phyloP scores from a whole-genome alignment of 768 basidiomycete species.

The Podaxis sp. region DNA sequence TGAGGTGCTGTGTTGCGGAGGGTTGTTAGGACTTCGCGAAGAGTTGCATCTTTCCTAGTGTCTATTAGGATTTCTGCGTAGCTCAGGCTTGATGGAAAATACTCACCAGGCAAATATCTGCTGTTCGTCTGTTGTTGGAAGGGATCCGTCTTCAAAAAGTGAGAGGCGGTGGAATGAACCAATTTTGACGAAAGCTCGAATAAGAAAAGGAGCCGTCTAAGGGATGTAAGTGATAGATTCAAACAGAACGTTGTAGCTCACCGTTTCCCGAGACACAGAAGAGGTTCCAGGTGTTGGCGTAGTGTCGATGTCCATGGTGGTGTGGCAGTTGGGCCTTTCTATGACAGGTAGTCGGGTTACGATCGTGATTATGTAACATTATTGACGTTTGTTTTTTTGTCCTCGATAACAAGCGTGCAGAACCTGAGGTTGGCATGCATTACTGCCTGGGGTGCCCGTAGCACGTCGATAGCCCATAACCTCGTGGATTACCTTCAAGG shows the following conservation, averaged over 20 bases:
- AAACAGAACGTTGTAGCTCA: constrained; percentile 18
- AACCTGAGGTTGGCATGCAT: too few species aligned
- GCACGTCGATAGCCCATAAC: too few species aligned
- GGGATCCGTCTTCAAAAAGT: constrained; percentile 74
- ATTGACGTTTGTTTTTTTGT: background rate
- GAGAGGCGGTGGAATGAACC: constrained; percentile 72
- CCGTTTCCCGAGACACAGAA: constrained; percentile 59
- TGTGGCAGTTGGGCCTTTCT: background rate
- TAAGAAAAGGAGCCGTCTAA: constrained; percentile 79
- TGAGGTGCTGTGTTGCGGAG: constrained; percentile 71
- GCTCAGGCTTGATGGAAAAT: background rate
- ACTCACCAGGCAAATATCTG: constrained; percentile 79
- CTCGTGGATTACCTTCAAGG: too few species aligned
- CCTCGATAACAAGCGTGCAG: too few species aligned
- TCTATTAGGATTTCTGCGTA: background rate
- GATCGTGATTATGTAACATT: constrained; percentile 6
- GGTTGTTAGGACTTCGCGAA: constrained; percentile 76
- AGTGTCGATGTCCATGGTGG: constrained; percentile 20
- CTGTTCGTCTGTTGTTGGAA: constrained; percentile 80
- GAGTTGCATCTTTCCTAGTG: constrained; percentile 77
- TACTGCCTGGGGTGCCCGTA: too few species aligned
- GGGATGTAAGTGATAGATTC: background rate
- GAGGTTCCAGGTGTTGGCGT: constrained; percentile 43
- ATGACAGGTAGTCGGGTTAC: background rate
- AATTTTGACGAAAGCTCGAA: constrained; percentile 81